Base-by-base conservation (phyloP, 1,284 basidiomycete species). In the Malassezia equina region DNA sequence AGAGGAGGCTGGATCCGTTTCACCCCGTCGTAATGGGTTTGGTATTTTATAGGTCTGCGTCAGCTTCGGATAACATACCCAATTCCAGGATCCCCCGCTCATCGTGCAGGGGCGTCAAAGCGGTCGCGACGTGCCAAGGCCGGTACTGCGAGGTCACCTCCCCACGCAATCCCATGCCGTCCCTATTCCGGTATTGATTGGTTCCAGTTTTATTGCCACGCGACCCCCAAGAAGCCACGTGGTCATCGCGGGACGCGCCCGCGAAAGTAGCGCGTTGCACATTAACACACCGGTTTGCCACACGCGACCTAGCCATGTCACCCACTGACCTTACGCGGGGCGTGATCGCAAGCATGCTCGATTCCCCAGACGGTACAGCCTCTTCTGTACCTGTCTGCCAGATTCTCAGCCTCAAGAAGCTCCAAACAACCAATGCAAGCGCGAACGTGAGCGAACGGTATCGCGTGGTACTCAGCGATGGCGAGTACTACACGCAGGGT, bases 381-480 rank as follows among this genome's bases (percentile, higher is more conserved):
- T 55, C 57, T n/a, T 58, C 64, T 7, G 64, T 67, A 40, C 65
- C 70, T 21, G 59, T 69, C 31, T 69, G 67, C 49, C 70, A 73
- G 53, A 59, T 73, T 27, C 65, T 73, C 34, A 71, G 67, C 62
- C 61, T 73, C 59, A 71, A 69, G 47, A 73, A 69, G 55, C 71
- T 73, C 32, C 58, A 69, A 19, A 60, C 57, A 24, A 54, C 60
- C 32, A 58, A 55, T 32, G 47, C 62, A 40, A 62, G 62, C 27
- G 55, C 63, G n/a, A 61, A 54, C 25, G 56, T 64, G 12, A 62
- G 60, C 52, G 70, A 73, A 43, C 62, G 71, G 7, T 74, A 67
- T 53, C 63, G 71, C 47, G 62, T 71, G 60, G 72, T 74, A 51
- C 58, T 74, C 19, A 72, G 69, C 40, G 71, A 74, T 47, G 71